phyloP scores from a whole-genome alignment of 139 green algal genomes.

The Volvox africanus region DNA sequence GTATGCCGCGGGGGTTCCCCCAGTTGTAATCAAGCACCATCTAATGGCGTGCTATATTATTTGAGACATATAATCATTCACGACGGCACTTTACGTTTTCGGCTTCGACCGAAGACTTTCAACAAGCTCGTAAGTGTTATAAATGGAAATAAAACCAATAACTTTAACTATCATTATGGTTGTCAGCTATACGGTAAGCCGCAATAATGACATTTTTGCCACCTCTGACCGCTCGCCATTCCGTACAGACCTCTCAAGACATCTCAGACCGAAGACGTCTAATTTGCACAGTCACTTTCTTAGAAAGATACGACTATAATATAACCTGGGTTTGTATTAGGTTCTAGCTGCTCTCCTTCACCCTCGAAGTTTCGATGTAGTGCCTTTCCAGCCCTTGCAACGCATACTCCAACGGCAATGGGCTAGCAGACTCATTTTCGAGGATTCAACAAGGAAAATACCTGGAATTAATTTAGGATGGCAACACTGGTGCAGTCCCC shows the following conservation, averaged over 20 bases:
- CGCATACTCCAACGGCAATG: background rate
- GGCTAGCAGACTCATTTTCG: background rate
- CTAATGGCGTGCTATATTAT: background rate
- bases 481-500: background rate
- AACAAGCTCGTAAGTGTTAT: background rate
- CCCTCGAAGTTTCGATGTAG: constrained; percentile 28
- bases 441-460: background rate
- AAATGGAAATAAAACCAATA: background rate
- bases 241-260: background rate
- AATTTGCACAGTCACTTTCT: background rate
- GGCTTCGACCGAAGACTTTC: background rate
- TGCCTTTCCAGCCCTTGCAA: no score
- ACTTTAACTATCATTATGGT: no score
- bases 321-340: background rate
- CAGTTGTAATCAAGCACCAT: background rate
- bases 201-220: no score
- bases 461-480: background rate
- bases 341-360: background rate
- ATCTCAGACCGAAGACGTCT: background rate
- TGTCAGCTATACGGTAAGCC: no score
- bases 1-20: background rate
- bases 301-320: background rate
- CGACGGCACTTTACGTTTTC: background rate
- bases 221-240: background rate
- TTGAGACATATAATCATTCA: background rate